Evolutionary conservation across 1,139 yeast species (phyloP), one percentile per base, ranked within the genome.

Genomic region (Saccharomycopsis hybrid): DNA sequence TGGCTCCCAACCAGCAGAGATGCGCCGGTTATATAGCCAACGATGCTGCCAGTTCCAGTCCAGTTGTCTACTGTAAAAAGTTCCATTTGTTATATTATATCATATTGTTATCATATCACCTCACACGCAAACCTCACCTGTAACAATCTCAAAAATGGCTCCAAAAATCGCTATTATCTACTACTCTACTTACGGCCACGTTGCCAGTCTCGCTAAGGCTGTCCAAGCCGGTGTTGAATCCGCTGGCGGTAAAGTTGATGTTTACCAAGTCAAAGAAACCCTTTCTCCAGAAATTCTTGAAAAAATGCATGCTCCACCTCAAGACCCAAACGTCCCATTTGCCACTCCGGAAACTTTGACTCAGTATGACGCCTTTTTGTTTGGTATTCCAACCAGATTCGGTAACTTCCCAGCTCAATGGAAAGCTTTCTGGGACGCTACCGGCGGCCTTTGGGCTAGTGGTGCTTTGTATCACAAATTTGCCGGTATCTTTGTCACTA

Each of bases 121-220:
- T n/a, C n/a, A n/a, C n/a, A n/a, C n/a, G n/a, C n/a, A n/a, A n/a
- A n/a, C n/a, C n/a, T n/a, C n/a, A n/a, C n/a, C n/a, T n/a, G n/a
- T n/a, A n/a, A n/a, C n/a, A n/a, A n/a, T n/a, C n/a, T n/a, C n/a
- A n/a, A n/a, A 5, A 33, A 43, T 43, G 47, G 73, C 77, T 33
- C 50, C 50, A 35, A 76, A 72, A 61, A 67, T 77, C 52, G 83
- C 82, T 52, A 75, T 82, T 60, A 69, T 81, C 54, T 69, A 75
- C 59, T 81, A 80, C 66, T 78, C 87, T 44, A 70, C 78, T 41
- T 81, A 78, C 63, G 85, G 84, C 50, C 88, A 82, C 63, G 65
- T 79, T 54, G 69, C 72, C 54, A 62, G 65, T 43, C 61, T 81
- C 65, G 83, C 85, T 53, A 70, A 74, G 63, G 69, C 77, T 47